These are phyloP conservation scores for Xylaria curta DNA, from an alignment of 495 filamentous ascomycete genomes.

Conservation along the genomic window DNA sequence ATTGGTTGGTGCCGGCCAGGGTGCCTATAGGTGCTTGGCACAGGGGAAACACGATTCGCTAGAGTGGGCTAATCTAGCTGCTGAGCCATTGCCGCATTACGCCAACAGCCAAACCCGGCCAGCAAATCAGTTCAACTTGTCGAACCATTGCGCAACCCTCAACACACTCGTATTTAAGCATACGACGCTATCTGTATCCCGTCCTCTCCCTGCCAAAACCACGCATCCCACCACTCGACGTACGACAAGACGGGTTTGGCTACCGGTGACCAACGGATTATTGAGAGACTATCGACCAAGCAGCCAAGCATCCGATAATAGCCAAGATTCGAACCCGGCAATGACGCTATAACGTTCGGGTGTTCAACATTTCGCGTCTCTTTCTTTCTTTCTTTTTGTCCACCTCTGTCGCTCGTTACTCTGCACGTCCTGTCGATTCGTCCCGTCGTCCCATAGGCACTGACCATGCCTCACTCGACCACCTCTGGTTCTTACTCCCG, in stretches of 20 bases:
- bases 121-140: conserved; percentile 5
- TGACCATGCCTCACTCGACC: conserved; percentile 51
- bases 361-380: conserved; percentile 11
- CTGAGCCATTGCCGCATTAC: conserved; percentile 18
- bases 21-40: conserved; percentile 4
- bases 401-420: conserved; percentile 39
- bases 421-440: conserved; percentile 23
- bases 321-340: conserved; percentile 26
- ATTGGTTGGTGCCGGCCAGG: conserved; percentile 13
- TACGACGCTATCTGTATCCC: not conserved
- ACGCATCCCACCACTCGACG: not conserved
- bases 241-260: not conserved
- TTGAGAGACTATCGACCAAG: not conserved
- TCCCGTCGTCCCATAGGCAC: conserved; percentile 30
- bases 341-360: conserved; percentile 32
- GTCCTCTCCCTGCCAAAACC: not conserved
- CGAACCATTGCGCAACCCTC: conserved; percentile 23
- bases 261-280: not conserved
- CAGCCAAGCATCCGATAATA: conserved; percentile 2
- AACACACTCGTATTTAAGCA: conserved; percentile 4
- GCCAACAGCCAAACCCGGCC: conserved; percentile 10
- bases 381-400: conserved; percentile 20
- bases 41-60: not conserved
- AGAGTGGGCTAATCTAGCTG: not conserved
- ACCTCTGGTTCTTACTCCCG: conserved; percentile 39